Evolutionary conservation across 306 rosid species (phyloP).

Genomic region (Rosa persica): DNA sequence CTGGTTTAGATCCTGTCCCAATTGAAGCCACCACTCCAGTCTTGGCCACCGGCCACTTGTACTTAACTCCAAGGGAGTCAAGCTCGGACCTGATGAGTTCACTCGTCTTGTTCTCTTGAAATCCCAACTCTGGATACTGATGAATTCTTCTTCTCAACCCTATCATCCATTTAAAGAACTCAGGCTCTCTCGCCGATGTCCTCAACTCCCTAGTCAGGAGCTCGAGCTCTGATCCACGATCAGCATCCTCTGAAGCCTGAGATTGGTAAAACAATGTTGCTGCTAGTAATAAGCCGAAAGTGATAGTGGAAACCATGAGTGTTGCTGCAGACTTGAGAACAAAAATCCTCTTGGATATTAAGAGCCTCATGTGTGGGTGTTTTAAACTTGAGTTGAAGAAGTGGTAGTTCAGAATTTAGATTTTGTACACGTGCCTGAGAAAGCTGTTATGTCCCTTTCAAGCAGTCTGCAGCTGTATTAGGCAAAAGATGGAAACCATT

Average conservation of each 20-base stretch:
- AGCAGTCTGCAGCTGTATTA: not conserved
- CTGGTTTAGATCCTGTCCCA: conserved; percentile 32
- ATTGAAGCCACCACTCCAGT: conserved; percentile 42
- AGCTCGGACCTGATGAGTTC: conserved; percentile 47
- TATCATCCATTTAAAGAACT: conserved; percentile 44
- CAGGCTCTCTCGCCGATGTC: conserved; percentile 30
- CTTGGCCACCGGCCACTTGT: conserved; percentile 45
- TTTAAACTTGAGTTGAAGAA: not conserved
- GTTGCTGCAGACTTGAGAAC: not conserved
- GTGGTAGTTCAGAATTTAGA: not conserved
- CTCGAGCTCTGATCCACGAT: conserved; percentile 24
- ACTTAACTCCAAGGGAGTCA: conserved; percentile 36
- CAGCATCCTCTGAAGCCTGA: not conserved
- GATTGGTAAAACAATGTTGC: conserved; percentile 8
- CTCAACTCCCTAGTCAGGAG: conserved; percentile 25
- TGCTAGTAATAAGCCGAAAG: not conserved
- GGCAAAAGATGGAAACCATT: not conserved
- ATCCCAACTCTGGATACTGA: conserved; percentile 45
- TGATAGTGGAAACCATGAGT: conserved; percentile 3
- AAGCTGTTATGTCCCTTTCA: conserved; percentile 8
- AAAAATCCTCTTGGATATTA: not conserved
- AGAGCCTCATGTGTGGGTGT: not conserved
- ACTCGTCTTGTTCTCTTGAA: conserved; percentile 46
- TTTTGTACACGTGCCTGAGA: not conserved
- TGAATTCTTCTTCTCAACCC: conserved; percentile 43